Evolutionary conservation across 2,329 filamentous ascomycete genomes (phyloP).

Genomic region (Trichoderma pleuroti): DNA sequence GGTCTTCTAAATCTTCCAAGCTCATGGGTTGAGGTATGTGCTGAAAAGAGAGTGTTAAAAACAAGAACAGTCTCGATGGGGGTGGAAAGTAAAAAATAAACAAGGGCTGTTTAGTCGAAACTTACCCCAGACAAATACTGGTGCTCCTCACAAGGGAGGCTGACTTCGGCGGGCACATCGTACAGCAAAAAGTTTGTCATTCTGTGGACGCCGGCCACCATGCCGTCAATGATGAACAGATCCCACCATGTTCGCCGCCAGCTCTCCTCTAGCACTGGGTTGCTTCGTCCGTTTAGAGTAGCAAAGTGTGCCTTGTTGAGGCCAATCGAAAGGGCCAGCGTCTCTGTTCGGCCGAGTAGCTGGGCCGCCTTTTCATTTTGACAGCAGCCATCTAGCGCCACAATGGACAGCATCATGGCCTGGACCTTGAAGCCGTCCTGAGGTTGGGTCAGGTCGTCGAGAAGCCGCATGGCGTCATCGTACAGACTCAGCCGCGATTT

Average conservation of each 20-base stretch:
- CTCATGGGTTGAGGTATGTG: constrained; percentile 57
- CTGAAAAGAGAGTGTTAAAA: constrained; percentile 33
- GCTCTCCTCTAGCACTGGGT: constrained; percentile 72
- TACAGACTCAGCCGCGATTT: constrained; percentile 48
- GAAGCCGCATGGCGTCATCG: constrained; percentile 54
- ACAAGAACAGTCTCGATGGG: no score
- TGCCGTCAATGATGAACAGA: constrained; percentile 73
- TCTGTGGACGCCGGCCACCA: constrained; percentile 76
- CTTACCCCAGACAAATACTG: constrained; percentile 61
- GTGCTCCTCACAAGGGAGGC: constrained; percentile 78
- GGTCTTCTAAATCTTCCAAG: constrained; percentile 72
- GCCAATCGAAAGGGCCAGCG: constrained; percentile 70
- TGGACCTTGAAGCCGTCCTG: constrained; percentile 67
- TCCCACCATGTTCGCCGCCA: constrained; percentile 92
- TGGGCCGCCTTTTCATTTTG: constrained; percentile 66
- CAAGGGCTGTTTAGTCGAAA: not conserved
- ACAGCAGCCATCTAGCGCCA: constrained; percentile 74
- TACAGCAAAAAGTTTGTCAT: constrained; percentile 68
- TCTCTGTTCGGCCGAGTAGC: constrained; percentile 64
- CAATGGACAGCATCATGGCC: constrained; percentile 70
- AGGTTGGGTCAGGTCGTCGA: constrained; percentile 44
- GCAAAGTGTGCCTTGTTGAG: constrained; percentile 71
- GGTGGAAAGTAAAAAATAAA: not conserved
- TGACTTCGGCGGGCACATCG: constrained; percentile 63
- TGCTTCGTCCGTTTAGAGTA: constrained; percentile 57